phyloP scores from a whole-genome alignment of 1,284 basidiomycete genomes.

The Sporisorium scitamineum region DNA sequence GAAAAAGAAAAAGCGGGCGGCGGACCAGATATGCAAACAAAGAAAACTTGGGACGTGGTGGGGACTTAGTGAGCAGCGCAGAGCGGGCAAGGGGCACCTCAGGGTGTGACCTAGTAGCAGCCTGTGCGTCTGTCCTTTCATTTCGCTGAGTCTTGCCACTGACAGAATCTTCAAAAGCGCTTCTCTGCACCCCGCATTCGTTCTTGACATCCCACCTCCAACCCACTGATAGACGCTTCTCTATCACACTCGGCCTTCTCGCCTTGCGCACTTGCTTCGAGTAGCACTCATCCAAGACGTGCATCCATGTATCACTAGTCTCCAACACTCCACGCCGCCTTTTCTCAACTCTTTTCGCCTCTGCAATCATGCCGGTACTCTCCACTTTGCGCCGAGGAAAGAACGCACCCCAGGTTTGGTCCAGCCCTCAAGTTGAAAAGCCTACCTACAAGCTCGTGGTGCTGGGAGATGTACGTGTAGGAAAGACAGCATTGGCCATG shows the following conservation, averaged over 20 bases:
- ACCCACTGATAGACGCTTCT: background rate
- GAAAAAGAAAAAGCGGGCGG: no score
- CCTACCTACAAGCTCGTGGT: slow-evolving; percentile 85
- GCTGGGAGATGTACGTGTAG: slow-evolving; percentile 95
- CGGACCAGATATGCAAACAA: no score
- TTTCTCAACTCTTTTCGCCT: slow-evolving; percentile 1
- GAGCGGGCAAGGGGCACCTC: no score
- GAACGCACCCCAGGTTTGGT: slow-evolving; percentile 42
- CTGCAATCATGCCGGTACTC: background rate
- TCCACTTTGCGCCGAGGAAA: background rate
- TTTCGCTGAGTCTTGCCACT: background rate
- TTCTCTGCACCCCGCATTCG: background rate
- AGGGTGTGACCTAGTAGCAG: no score
- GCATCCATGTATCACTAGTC: background rate
- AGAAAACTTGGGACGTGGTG: no score
- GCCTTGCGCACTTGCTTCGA: background rate
- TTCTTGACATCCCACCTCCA: background rate
- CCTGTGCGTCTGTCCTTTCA: no score
- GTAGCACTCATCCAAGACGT: background rate
- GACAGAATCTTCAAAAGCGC: slow-evolving; percentile 9
- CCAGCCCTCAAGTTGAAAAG: no score
- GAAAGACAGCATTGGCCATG: slow-evolving; percentile 95
- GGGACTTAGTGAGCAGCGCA: no score
- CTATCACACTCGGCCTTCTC: background rate
- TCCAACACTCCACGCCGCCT: background rate